Evolutionary conservation across 2,329 filamentous ascomycete species (phyloP), one percentile per base, ranked within the genome.

Genomic region (Trichophyton schoenleinii): DNA sequence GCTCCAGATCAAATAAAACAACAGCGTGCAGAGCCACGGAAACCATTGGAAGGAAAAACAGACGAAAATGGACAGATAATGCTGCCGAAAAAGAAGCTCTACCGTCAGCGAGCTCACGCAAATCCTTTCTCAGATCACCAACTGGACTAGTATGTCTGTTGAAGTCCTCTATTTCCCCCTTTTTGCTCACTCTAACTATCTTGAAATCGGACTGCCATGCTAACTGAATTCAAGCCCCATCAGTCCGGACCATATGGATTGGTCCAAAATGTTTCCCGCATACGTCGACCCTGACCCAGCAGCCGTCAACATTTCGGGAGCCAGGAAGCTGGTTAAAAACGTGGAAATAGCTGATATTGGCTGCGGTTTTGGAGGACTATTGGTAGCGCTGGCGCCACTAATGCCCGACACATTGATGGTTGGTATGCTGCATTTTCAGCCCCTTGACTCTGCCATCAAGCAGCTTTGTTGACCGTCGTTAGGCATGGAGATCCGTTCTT

Each of bases 71-170:
- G 52, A 18, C 52, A 55, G 60, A 38, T 67, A 64, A 68, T 71
- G 57, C 77, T 96, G 68, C 94, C 94, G 8, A 87, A 89, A 75
- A 99, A 99, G 80, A 92, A 88, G 78, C 96, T 94, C 77, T 99
- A 96, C 74, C 85, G 94, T 61, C 94, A 99, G 75, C 84, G 94
- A 73, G 94, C 94, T 42, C 94, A 99, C 77, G 94, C 94, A 65
- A 99, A 99, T 77, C 91, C 92, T 5, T 99, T 99, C 77, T 96
- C 92, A 2, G 94, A 99, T 70, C 94, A 99, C 78, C 79, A 83
- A 62, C 79, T 99, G 71, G 81, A 82, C 69, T 99, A 99, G 94
- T 95, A 82, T 69, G 84, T 78, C 18, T 53, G 5, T 31, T 38
- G 34, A 38, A 38, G 11, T 7, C 18, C 9, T 46, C 22, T 22